phyloP scores from a whole-genome alignment of 1,284 basidiomycete species.

The Ustilago shanxiensis region DNA sequence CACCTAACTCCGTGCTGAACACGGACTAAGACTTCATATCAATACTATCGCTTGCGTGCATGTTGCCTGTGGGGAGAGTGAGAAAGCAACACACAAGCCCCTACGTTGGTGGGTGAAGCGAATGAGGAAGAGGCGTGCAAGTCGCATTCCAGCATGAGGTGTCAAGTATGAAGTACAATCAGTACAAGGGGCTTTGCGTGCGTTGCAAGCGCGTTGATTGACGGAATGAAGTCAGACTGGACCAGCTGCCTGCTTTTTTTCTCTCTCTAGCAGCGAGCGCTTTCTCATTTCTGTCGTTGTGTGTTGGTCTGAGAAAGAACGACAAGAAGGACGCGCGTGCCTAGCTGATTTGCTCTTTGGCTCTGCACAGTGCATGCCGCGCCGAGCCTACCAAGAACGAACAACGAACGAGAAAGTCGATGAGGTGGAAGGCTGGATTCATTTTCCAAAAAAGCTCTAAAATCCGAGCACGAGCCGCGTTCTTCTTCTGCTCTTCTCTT shows the following conservation, averaged over 20 bases:
- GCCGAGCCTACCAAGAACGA: not conserved
- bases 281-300: too few relatives aligned
- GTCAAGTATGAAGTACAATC: not conserved
- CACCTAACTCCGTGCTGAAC: not conserved
- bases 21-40: not conserved
- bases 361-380: slow-evolving; percentile 1
- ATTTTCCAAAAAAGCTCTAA: not conserved
- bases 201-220: slow-evolving; percentile 1
- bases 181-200: not conserved
- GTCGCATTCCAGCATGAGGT: slow-evolving; percentile 1
- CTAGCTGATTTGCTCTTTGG: not conserved
- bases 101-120: not conserved
- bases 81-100: not conserved
- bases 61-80: not conserved
- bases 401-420: not conserved
- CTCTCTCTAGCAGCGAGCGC: too few relatives aligned
- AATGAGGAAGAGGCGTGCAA: slow-evolving; percentile 2
- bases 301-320: slow-evolving; percentile 16
- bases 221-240: not conserved
- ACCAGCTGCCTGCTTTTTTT: not conserved
- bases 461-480: not conserved
- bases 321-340: slow-evolving; percentile 1
- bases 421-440: slow-evolving; percentile 13
- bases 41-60: not conserved
- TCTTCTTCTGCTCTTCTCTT: not conserved